These are phyloP conservation scores for Alternaria consortialis DNA, from an alignment of 2,329 filamentous ascomycete genomes.

Conservation along the genomic window DNA sequence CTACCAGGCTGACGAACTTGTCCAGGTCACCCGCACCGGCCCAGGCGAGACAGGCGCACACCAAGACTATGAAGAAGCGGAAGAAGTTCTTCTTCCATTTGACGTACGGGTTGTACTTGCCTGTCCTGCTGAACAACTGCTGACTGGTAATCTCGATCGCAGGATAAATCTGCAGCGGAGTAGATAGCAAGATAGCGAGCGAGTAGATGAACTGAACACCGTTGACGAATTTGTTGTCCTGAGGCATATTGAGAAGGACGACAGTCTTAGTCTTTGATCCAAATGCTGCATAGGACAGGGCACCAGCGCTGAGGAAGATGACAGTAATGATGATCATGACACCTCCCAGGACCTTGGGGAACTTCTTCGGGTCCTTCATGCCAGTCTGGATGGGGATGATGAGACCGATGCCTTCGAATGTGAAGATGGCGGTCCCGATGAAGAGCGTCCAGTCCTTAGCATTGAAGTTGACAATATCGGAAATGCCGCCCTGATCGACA, in stretches of 20 bases:
- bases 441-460: slow-evolving; percentile 92
- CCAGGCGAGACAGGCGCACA: slow-evolving; percentile 90
- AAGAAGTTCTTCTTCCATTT: slow-evolving; percentile 99
- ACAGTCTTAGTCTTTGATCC: slow-evolving; percentile 96
- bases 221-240: slow-evolving; percentile 95
- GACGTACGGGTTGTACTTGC: slow-evolving; percentile 97
- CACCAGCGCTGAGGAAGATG: slow-evolving; percentile 89
- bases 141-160: slow-evolving; percentile 97
- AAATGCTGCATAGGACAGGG: slow-evolving; percentile 94
- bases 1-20: slow-evolving; percentile 96
- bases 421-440: slow-evolving; percentile 98
- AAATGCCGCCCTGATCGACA: slow-evolving; percentile 72
- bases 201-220: slow-evolving; percentile 96
- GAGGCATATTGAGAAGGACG: slow-evolving; percentile 92
- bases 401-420: slow-evolving; percentile 95
- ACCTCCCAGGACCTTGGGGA: slow-evolving; percentile 83
- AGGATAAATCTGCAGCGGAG: slow-evolving; percentile 95
- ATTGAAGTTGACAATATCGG: slow-evolving; percentile 93
- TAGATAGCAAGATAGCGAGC: slow-evolving; percentile 94
- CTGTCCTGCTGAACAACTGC: slow-evolving; percentile 89
- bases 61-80: slow-evolving; percentile 88
- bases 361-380: slow-evolving; percentile 90
- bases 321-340: slow-evolving; percentile 97
- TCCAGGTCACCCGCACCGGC: slow-evolving; percentile 90
- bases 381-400: slow-evolving; percentile 98